These are phyloP conservation scores for Crucihimalaya himalaica DNA, from an alignment of 345 rosid genomes.

Conservation along the genomic window DNA sequence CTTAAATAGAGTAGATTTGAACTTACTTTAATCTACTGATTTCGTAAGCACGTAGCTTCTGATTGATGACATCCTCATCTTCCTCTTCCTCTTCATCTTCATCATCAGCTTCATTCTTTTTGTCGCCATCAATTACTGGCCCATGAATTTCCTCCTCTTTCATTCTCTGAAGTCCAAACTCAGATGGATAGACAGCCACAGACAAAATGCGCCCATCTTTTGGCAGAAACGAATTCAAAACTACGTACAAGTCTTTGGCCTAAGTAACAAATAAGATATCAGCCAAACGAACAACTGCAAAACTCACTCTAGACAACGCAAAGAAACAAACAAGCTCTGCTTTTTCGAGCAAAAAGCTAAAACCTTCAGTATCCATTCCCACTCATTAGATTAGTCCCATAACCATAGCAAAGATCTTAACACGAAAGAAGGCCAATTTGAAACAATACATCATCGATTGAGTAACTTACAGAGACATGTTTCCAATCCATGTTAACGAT, in stretches of 20 bases:
- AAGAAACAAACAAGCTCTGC: neutral
- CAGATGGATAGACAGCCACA: constrained; percentile 85
- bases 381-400: neutral
- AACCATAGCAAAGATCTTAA: neutral
- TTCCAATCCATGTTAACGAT: constrained; percentile 91
- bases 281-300: neutral
- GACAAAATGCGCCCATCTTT: constrained; percentile 75
- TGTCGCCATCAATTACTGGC: constrained; percentile 68
- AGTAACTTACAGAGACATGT: constrained; percentile 73
- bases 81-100: constrained; percentile 49
- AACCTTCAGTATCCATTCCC: constrained; percentile 3
- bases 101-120: constrained; percentile 43
- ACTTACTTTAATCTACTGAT: constrained; percentile 76
- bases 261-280: constrained; percentile 33
- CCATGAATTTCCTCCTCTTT: constrained; percentile 92
- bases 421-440: neutral
- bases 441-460: constrained; percentile 6
- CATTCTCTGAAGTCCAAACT: constrained; percentile 87
- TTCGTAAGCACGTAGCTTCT: constrained; percentile 77
- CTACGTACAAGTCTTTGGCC: constrained; percentile 86
- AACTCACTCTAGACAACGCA: neutral
- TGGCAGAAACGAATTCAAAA: constrained; percentile 77
- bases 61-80: constrained; percentile 49
- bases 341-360: neutral
- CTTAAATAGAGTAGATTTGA: neutral